Percentiles rank a stretch among this genome's conserved stretches.
Evolutionary conservation across 139 green algal species (phyloP).

Genomic region (Volvox reticuliferus): DNA sequence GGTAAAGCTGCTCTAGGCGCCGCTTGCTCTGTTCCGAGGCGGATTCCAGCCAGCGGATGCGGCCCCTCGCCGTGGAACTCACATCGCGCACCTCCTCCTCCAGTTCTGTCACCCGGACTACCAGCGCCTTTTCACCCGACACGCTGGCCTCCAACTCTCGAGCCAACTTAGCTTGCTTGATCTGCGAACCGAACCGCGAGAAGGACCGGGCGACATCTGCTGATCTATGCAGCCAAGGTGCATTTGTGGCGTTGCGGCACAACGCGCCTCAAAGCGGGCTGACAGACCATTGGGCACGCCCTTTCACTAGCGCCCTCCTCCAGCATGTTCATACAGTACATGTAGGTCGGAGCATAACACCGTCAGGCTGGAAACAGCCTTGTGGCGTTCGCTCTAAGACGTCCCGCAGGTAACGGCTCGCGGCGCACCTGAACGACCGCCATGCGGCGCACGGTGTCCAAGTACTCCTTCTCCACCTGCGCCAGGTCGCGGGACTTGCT

Average conservation of each 20-base stretch:
- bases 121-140: slow-evolving; percentile 58
- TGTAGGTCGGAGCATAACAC: too few relatives aligned
- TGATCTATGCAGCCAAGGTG: too few relatives aligned
- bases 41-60: slow-evolving; percentile 71
- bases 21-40: slow-evolving; percentile 51
- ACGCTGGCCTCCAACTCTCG: slow-evolving; percentile 63
- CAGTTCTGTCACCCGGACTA: slow-evolving; percentile 58
- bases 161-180: slow-evolving; percentile 74
- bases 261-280: too few relatives aligned
- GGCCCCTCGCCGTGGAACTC: slow-evolving; percentile 58
- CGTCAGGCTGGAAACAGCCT: too few relatives aligned
- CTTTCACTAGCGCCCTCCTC: too few relatives aligned
- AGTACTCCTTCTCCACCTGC: slow-evolving; percentile 63
- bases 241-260: too few relatives aligned
- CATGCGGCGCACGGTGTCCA: slow-evolving; percentile 68
- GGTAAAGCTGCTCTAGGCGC: slow-evolving; percentile 58
- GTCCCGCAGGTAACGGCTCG: too few relatives aligned
- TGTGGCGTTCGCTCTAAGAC: too few relatives aligned
- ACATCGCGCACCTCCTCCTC: slow-evolving; percentile 66
- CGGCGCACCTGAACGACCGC: slow-evolving; percentile 69
- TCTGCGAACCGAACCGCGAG: slow-evolving; percentile 48
- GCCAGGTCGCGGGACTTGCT: slow-evolving; percentile 25
- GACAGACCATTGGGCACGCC: too few relatives aligned
- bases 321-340: too few relatives aligned
- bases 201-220: too few relatives aligned